Conservation (phyloP, 345 rosid genomes). For the Sonneratia alba region DNA sequence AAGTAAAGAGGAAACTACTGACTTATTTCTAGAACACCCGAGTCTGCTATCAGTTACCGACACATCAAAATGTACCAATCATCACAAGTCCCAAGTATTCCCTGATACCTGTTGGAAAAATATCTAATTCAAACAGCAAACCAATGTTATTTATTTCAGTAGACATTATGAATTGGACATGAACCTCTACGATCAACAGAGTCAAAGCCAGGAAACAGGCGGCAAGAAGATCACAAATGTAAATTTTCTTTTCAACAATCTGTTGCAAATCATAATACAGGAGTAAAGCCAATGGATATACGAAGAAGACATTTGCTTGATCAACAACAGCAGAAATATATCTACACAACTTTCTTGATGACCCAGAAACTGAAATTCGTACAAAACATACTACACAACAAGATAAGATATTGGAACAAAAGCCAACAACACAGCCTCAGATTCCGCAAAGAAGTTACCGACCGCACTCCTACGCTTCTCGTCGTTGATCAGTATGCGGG, state of each 20-base stretch:
- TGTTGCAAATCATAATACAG: not conserved
- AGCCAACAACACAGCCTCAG: not conserved
- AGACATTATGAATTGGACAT: not conserved
- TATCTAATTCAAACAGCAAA: not conserved
- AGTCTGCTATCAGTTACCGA: not conserved
- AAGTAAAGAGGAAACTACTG: not conserved
- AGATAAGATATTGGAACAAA: not conserved
- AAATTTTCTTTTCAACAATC: not conserved
- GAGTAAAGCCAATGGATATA: not conserved
- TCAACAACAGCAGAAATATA: not conserved
- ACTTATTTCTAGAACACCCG: not conserved
- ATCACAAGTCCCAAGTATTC: not conserved
- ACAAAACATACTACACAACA: not conserved
- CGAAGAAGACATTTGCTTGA: not conserved
- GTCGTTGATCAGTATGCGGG: too few relatives aligned
- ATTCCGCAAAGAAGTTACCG: not conserved
- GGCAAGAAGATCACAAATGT: not conserved
- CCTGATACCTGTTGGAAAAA: not conserved
- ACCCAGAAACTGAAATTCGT: conserved; percentile 1
- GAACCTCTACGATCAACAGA: not conserved
- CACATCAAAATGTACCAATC: not conserved
- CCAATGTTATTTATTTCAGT: too few relatives aligned
- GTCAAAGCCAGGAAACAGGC: not conserved
- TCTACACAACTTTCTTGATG: not conserved
- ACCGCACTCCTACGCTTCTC: not conserved